phyloP scores from a whole-genome alignment of 164 flowering plant genomes.

The Vitis rotundifolia region DNA sequence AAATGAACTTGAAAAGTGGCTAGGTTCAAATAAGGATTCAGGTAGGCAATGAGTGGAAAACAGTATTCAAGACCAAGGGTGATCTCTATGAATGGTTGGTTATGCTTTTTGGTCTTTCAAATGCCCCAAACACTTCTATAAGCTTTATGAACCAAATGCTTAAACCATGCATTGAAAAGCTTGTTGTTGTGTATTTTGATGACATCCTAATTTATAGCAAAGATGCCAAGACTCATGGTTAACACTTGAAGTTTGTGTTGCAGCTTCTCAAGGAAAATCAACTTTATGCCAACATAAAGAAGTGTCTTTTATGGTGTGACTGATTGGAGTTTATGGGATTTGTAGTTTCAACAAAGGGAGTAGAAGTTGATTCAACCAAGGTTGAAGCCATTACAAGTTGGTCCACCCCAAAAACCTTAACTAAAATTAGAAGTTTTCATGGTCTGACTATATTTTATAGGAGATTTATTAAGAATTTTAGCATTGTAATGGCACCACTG shows the following conservation, averaged over 20 bases:
- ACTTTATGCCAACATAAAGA: neutral
- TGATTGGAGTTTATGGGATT: neutral
- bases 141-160: constrained; percentile 2
- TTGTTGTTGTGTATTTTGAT: constrained; percentile 5
- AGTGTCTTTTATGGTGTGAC: neutral
- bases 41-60: constrained; percentile 4
- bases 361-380: neutral
- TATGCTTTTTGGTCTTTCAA: constrained; percentile 6
- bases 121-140: constrained; percentile 3
- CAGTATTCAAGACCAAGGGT: constrained; percentile 1
- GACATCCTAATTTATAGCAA: constrained; percentile 6
- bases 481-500: neutral
- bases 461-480: neutral
- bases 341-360: neutral
- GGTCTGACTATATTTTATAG: neutral
- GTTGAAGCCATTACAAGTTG: neutral
- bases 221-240: neutral
- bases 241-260: neutral
- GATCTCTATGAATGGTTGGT: constrained; percentile 10
- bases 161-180: neutral
- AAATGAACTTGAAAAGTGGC: too few species aligned
- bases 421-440: constrained; percentile 3
- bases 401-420: neutral
- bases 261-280: neutral
- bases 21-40: too few species aligned